Base-by-base conservation (phyloP, 768 basidiomycete genomes). In the Mycena vulgaris region DNA sequence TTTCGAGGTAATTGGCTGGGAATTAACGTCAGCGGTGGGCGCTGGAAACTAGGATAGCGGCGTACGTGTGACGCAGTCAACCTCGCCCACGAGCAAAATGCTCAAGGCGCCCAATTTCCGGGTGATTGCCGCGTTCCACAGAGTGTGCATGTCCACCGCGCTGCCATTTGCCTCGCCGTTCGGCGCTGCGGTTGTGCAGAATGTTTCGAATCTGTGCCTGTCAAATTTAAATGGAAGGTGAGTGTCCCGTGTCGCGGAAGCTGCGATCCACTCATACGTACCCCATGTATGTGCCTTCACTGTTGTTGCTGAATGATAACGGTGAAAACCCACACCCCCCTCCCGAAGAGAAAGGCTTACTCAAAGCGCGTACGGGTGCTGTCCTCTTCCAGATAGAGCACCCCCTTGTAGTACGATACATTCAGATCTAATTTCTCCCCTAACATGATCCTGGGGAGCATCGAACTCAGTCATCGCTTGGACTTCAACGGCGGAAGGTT, bases 1-100 rank as follows among this genome's bases (percentile, higher is more conserved):
- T 58, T 42, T 61, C 10, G 2, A 23, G 5, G 47, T 71, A 71
- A 3, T 31, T 53, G 7, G 45, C 69, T 71, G 17, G n/a, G 39
- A 16, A n/a, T n/a, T n/a, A n/a, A n/a, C n/a, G n/a, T n/a, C n/a
- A n/a, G n/a, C n/a, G n/a, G n/a, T n/a, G n/a, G n/a, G n/a, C n/a
- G n/a, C n/a, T n/a, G n/a, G n/a, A n/a, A n/a, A n/a, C n/a, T n/a
- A n/a, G n/a, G n/a, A n/a, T n/a, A n/a, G n/a, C n/a, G 33, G 9
- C 65, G 23, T 33, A 66, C 69, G 8, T 31, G 56, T 66, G 37
- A 71, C 69, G 13, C 64, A 71, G 40, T 71, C 69, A 19, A 71
- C 69, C 37, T 71, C 69, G 2, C 69, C 69, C 16, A 63, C 69
- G 2, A 71, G 55, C 5, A 71, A 27, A 10, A 71, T 31, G 2